A percentile compares a stretch with the other conserved stretches of the same genome.
These are phyloP conservation scores for Aspergillus ellipticus DNA, from an alignment of 495 filamentous ascomycete genomes.

Conservation along the genomic window DNA sequence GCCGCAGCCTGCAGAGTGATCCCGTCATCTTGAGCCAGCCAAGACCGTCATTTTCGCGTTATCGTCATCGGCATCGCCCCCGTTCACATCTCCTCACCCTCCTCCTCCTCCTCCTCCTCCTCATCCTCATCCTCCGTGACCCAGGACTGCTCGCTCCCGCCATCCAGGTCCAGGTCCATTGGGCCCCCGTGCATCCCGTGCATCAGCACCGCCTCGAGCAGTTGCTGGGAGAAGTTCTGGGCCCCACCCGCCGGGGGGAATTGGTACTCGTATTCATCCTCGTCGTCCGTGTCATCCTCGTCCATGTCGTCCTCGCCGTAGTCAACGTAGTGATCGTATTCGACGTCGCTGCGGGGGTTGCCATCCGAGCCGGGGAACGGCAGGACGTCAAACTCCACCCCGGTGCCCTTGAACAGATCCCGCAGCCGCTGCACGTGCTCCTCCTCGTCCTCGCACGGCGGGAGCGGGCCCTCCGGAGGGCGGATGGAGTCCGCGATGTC, in stretches of 20 bases:
- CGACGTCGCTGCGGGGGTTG: no score
- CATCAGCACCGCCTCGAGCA: not conserved
- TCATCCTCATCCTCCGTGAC: not conserved
- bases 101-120: not conserved
- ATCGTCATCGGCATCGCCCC: not conserved
- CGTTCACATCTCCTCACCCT: not conserved
- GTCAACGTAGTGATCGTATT: slow-evolving; percentile 6
- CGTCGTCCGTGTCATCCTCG: slow-evolving; percentile 1
- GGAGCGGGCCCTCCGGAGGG: slow-evolving; percentile 18
- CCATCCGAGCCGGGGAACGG: slow-evolving; percentile 8
- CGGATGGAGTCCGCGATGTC: slow-evolving; percentile 23
- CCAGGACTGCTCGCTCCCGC: not conserved
- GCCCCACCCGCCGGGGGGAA: not conserved
- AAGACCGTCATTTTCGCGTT: not conserved
- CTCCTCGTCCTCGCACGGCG: slow-evolving; percentile 19
- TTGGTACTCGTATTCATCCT: slow-evolving; percentile 5
- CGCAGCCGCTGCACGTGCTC: slow-evolving; percentile 18
- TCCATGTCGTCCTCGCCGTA: slow-evolving; percentile 12
- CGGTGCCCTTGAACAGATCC: slow-evolving; percentile 20
- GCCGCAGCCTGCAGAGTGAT: no score
- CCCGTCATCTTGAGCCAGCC: not conserved
- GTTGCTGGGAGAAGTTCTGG: not conserved
- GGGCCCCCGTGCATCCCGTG: not conserved
- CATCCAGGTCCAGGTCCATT: not conserved
- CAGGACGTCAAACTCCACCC: slow-evolving; percentile 19